phyloP scores from a whole-genome alignment of 2,329 filamentous ascomycete genomes.

The Ophiocordyceps polyrhachis-furcata region DNA sequence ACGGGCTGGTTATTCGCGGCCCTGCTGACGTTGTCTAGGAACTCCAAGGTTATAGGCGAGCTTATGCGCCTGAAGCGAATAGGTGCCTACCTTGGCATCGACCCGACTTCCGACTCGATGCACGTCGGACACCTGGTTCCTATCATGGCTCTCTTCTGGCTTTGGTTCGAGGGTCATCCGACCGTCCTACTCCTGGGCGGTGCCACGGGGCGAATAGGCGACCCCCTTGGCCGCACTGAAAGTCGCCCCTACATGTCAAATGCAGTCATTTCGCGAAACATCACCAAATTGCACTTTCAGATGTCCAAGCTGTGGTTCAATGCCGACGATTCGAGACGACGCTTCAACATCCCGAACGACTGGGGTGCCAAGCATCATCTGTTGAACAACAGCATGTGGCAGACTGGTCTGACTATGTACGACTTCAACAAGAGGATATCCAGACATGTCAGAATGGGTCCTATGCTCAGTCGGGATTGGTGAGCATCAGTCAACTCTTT shows the following conservation, averaged over 20 bases:
- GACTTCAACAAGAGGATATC: constrained; percentile 64
- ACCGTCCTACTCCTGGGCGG: constrained; percentile 52
- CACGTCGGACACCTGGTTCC: constrained; percentile 68
- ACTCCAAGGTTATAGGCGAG: constrained; percentile 35
- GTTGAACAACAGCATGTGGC: constrained; percentile 72
- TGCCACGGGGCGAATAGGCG: constrained; percentile 60
- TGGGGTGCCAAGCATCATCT: constrained; percentile 50
- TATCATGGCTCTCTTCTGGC: constrained; percentile 70
- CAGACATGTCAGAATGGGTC: constrained; percentile 54
- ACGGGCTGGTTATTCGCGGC: neutral
- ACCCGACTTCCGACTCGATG: constrained; percentile 62
- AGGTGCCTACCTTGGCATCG: constrained; percentile 63
- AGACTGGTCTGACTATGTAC: constrained; percentile 49
- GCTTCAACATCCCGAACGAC: constrained; percentile 43
- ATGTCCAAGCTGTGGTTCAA: constrained; percentile 56
- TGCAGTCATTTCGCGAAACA: constrained; percentile 40
- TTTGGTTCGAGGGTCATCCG: constrained; percentile 58
- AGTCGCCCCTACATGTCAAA: constrained; percentile 35
- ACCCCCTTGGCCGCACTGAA: constrained; percentile 52
- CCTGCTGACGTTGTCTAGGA: constrained; percentile 10
- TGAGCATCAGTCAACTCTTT: constrained; percentile 24
- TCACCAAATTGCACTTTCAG: constrained; percentile 50
- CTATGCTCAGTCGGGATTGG: constrained; percentile 81
- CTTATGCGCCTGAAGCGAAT: constrained; percentile 47
- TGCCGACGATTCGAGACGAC: constrained; percentile 45